phyloP scores from a whole-genome alignment of 306 rosid species.

The Comarum palustre region DNA sequence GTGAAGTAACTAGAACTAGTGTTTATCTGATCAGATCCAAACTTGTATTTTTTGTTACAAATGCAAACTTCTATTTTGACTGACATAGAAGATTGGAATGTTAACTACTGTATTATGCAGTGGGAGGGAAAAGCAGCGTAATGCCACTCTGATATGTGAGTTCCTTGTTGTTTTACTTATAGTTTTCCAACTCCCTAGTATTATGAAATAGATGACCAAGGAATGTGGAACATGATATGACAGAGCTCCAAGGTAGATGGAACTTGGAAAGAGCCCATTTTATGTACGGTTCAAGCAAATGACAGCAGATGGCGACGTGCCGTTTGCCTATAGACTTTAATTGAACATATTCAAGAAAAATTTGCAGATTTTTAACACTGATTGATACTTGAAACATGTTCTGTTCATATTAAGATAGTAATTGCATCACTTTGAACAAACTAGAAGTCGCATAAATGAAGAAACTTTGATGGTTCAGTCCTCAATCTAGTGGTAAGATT shows the following conservation, averaged over 20 bases:
- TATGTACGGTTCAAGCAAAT: neutral
- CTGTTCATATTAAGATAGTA: neutral
- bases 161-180: too few species aligned
- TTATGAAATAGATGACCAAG: neutral
- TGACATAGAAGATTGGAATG: too few species aligned
- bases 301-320: neutral
- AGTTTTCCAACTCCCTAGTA: neutral
- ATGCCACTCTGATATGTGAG: too few species aligned
- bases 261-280: neutral
- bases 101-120: too few species aligned
- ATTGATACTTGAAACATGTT: neutral
- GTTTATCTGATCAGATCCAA: too few species aligned
- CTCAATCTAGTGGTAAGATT: neutral
- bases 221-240: neutral
- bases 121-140: too few species aligned
- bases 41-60: too few species aligned
- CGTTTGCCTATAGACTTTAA: neutral
- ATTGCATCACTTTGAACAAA: neutral
- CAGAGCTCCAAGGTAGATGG: neutral
- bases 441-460: neutral
- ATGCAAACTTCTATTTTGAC: too few species aligned
- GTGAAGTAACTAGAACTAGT: too few species aligned
- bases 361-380: neutral
- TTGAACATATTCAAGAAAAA: too few species aligned
- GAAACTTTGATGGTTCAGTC: neutral